Percentiles rank a stretch among this genome's conserved stretches.
Conservation (phyloP, 305 asterid genomes). For the Fraxinus sp. region DNA sequence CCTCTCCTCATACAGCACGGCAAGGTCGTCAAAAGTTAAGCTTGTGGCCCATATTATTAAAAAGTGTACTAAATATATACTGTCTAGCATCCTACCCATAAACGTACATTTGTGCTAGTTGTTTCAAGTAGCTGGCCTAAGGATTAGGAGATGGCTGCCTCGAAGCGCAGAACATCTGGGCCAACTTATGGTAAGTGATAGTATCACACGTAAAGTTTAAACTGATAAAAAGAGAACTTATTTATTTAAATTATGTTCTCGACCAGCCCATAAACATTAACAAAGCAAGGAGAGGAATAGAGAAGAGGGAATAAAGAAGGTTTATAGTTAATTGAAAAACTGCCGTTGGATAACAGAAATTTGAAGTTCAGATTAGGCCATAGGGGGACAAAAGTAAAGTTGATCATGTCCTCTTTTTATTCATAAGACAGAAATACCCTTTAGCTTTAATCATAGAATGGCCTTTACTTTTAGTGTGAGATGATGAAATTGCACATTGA, state of each 20-base stretch:
- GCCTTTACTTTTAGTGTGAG: slow-evolving; percentile 32
- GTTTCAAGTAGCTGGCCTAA: neutral
- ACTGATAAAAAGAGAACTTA: neutral
- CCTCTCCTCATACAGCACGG: neutral
- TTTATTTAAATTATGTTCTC: neutral
- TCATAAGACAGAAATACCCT: slow-evolving; percentile 40
- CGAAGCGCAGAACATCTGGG: neutral
- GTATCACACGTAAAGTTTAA: neutral
- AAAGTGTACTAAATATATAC: neutral
- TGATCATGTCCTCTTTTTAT: slow-evolving; percentile 15
- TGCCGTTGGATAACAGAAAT: slow-evolving; percentile 72
- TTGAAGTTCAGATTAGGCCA: slow-evolving; percentile 33
- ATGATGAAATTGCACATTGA: slow-evolving; percentile 45
- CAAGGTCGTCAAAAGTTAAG: neutral
- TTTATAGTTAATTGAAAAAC: slow-evolving; percentile 34
- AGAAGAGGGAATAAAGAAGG: slow-evolving; percentile 27
- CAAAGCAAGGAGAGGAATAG: slow-evolving; percentile 9
- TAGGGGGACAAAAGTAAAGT: slow-evolving; percentile 32
- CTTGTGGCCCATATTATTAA: neutral
- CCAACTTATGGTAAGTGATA: neutral
- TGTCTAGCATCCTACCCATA: neutral
- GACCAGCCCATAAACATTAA: neutral
- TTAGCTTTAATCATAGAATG: slow-evolving; percentile 40
- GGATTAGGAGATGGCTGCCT: neutral
- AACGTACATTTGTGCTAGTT: neutral